These are phyloP conservation scores for Fraxinus anomala DNA, from an alignment of 257 asterid species.

Conservation along the genomic window DNA sequence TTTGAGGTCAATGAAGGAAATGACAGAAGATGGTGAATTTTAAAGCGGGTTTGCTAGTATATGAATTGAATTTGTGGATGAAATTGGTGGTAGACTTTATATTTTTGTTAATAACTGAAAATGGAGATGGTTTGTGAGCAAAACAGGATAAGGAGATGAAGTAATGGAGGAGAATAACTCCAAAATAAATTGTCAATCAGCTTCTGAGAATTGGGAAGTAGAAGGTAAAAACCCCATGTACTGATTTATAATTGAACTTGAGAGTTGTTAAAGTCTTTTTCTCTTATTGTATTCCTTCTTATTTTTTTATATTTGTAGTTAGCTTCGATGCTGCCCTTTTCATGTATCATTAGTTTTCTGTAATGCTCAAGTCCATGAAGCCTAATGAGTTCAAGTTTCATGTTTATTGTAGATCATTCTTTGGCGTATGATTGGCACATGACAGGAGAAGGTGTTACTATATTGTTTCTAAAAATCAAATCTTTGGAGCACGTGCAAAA, in stretches of 20 bases:
- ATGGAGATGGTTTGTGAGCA: slow-evolving; percentile 23
- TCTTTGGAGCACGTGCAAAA: neutral
- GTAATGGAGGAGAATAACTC: slow-evolving; percentile 19
- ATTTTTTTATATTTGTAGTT: slow-evolving; percentile 20
- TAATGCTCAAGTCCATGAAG: neutral
- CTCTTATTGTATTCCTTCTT: slow-evolving; percentile 17
- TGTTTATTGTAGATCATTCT: neutral
- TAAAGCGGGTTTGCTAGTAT: slow-evolving; percentile 5
- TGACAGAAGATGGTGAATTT: slow-evolving; percentile 45
- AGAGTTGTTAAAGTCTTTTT: slow-evolving; percentile 19
- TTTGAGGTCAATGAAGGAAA: slow-evolving; percentile 38
- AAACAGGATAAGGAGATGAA: slow-evolving; percentile 13
- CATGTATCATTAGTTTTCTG: neutral
- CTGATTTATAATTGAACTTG: slow-evolving; percentile 22
- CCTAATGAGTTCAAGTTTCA: neutral
- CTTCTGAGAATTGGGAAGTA: slow-evolving; percentile 24
- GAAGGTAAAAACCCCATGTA: slow-evolving; percentile 33
- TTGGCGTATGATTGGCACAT: neutral
- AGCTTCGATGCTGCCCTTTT: neutral
- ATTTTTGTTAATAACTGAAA: slow-evolving; percentile 22
- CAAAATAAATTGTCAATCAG: slow-evolving; percentile 16
- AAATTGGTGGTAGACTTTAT: slow-evolving; percentile 9
- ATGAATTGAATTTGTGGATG: neutral
- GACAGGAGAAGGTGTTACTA: neutral
- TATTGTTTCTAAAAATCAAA: neutral